Evolutionary conservation across 2,329 filamentous ascomycete species (phyloP), one percentile per base, ranked within the genome.

Genomic region (Trichoderma semiorbis): DNA sequence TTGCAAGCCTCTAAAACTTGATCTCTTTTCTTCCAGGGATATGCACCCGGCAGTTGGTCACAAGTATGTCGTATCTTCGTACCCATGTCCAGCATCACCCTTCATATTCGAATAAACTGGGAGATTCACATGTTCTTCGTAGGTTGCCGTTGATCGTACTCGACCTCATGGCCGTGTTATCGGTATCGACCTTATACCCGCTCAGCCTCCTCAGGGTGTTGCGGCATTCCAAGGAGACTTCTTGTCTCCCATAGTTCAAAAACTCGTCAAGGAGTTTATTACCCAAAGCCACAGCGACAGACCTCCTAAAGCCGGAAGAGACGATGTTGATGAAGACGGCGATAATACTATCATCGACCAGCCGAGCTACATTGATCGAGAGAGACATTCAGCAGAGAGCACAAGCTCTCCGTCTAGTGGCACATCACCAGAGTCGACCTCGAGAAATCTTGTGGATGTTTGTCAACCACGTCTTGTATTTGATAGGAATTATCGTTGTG

Each of bases 181-280:
- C 32, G 97, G 96, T 12, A 95, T 99, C 77, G 96, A 99, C 80
- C 88, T 99, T 66, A 94, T 99, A 75, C 96, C 96, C 5, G 93
- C 94, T 0, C 92, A 95, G 79, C 95, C 97, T 6, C 96, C 96
- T 0, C 90, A 88, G 77, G 96, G 96, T 26, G 94, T 97, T n/a
- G 95, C 93, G 32, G 94, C 94, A 2, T 94, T 99, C 71, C 96
- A 99, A 81, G 96, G 97, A 62, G 93, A 99, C 80, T 98, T 99
- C 75, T 85, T 98, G 53, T 92, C 91, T 7, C 87, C 89, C 0
- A 82, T 83, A 2, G 91, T 98, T n/a, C 92, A 92, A 80, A 87
- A 85, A 26, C 88, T 95, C 80, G 91, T 97, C 50, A 91, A 92
- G 79, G 86, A 89, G 6, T 96, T 95, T 78, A 88, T 99, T 53